Conservation (phyloP, 345 rosid species). For the Noccaea caerulescens region DNA sequence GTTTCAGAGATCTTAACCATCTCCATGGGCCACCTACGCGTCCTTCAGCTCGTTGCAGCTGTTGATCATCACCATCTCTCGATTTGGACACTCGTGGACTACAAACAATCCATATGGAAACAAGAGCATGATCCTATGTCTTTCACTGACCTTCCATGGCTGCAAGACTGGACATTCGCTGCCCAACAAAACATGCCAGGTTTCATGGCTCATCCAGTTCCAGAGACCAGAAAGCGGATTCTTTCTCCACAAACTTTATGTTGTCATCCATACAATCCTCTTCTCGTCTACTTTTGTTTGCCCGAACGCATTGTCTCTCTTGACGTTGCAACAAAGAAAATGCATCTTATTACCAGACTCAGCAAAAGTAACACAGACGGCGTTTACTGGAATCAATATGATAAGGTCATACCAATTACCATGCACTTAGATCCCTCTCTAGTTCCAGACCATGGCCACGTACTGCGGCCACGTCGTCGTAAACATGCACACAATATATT, state of each 20-base stretch:
- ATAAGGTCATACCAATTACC: constrained; percentile 17
- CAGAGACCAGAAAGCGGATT: not conserved
- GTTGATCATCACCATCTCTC: not conserved
- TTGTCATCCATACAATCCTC: constrained; percentile 26
- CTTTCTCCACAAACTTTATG: constrained; percentile 3
- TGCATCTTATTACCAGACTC: not conserved
- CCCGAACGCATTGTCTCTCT: constrained; percentile 7
- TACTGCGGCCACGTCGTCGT: constrained; percentile 1
- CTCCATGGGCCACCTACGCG: constrained; percentile 21
- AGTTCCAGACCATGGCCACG: not conserved
- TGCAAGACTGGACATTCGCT: constrained; percentile 11
- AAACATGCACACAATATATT: not conserved
- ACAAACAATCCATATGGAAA: constrained; percentile 9
- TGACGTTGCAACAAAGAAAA: constrained; percentile 10
- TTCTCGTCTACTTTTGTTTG: constrained; percentile 12
- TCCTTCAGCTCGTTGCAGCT: constrained; percentile 18
- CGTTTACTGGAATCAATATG: not conserved
- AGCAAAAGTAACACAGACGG: not conserved
- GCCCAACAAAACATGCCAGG: not conserved
- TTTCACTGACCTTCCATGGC: constrained; percentile 1
- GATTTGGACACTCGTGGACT: constrained; percentile 20
- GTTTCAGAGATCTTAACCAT: constrained; percentile 14
- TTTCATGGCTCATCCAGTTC: not conserved
- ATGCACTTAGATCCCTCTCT: constrained; percentile 16
- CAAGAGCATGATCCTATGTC: constrained; percentile 15